Percentiles rank a stretch among this genome's conserved stretches.
Conservation (phyloP, 2,329 filamentous ascomycete species). For the Onygenales sp. region DNA sequence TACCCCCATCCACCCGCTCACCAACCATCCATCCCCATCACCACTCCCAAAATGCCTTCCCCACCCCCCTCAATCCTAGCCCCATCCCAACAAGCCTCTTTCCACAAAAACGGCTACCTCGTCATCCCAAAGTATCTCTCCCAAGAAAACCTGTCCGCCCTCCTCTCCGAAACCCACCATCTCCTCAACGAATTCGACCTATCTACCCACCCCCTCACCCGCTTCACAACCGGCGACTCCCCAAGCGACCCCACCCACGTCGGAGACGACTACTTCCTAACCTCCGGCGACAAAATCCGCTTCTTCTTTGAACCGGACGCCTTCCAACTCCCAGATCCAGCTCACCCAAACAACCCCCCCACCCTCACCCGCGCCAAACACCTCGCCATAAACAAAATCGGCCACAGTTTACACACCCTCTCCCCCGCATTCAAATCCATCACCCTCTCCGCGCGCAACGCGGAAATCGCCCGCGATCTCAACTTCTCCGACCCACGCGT, state of each 20-base stretch:
- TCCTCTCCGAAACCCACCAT: slow-evolving; percentile 64
- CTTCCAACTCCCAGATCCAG: slow-evolving; percentile 44
- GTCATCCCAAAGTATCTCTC: slow-evolving; percentile 70
- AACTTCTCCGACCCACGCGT: too few relatives aligned
- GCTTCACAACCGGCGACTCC: slow-evolving; percentile 74
- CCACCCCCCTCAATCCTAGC: neutral
- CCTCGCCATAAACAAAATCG: slow-evolving; percentile 81
- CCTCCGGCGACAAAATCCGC: slow-evolving; percentile 79
- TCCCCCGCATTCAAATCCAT: slow-evolving; percentile 55
- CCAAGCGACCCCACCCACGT: slow-evolving; percentile 59
- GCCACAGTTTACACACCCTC: slow-evolving; percentile 64
- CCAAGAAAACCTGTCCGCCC: slow-evolving; percentile 52
- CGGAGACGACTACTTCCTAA: slow-evolving; percentile 89
- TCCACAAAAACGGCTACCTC: slow-evolving; percentile 79
- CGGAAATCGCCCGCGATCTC: slow-evolving; percentile 58
- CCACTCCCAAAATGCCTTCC: neutral
- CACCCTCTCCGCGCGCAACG: slow-evolving; percentile 41
- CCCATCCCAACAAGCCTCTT: too few relatives aligned
- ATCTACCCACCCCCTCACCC: slow-evolving; percentile 81
- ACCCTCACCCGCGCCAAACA: slow-evolving; percentile 68
- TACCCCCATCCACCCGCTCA: neutral
- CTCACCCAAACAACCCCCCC: slow-evolving; percentile 52
- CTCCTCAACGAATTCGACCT: slow-evolving; percentile 70
- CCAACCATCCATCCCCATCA: neutral
- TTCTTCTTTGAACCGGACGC: slow-evolving; percentile 98